Evolutionary conservation across 495 filamentous ascomycete species (phyloP).

Genomic region (Aspergillus nidulans): DNA sequence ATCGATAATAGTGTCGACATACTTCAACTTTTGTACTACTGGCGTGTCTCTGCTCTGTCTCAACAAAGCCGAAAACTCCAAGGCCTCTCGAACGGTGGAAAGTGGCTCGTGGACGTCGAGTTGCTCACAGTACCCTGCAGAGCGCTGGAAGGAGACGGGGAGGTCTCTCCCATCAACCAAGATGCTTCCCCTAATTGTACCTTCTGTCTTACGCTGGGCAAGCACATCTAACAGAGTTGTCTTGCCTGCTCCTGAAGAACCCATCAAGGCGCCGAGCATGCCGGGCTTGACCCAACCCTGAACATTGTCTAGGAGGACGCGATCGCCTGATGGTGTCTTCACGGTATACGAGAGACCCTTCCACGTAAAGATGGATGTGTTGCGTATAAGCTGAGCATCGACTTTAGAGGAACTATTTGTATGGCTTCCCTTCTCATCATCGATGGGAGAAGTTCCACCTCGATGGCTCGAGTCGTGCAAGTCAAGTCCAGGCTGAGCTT

Average conservation of each 20-base stretch:
- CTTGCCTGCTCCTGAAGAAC: slow-evolving; percentile 60
- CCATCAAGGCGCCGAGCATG: slow-evolving; percentile 67
- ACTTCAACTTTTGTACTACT: slow-evolving; percentile 53
- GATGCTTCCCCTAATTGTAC: slow-evolving; percentile 81
- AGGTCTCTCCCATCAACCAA: slow-evolving; percentile 74
- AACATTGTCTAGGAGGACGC: slow-evolving; percentile 65
- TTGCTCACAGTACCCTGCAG: slow-evolving; percentile 57
- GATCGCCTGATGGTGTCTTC: too few relatives aligned
- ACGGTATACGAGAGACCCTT: too few relatives aligned
- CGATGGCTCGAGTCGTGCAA: too few relatives aligned
- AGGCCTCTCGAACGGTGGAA: slow-evolving; percentile 57
- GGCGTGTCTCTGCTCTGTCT: slow-evolving; percentile 50
- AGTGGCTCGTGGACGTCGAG: slow-evolving; percentile 57
- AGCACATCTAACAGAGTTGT: slow-evolving; percentile 55
- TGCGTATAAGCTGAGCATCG: too few relatives aligned
- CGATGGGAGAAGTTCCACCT: too few relatives aligned
- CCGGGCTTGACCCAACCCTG: slow-evolving; percentile 91
- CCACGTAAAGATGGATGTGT: too few relatives aligned
- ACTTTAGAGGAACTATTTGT: too few relatives aligned
- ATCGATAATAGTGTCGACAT: slow-evolving; percentile 55
- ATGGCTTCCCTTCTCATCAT: too few relatives aligned
- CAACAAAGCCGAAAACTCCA: slow-evolving; percentile 55
- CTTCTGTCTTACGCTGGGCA: slow-evolving; percentile 72
- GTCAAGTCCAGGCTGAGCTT: too few relatives aligned
- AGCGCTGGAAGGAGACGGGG: slow-evolving; percentile 77